Base-by-base conservation (phyloP, 73 alveolate genomes). In the Tetrahymena elliotti region DNA sequence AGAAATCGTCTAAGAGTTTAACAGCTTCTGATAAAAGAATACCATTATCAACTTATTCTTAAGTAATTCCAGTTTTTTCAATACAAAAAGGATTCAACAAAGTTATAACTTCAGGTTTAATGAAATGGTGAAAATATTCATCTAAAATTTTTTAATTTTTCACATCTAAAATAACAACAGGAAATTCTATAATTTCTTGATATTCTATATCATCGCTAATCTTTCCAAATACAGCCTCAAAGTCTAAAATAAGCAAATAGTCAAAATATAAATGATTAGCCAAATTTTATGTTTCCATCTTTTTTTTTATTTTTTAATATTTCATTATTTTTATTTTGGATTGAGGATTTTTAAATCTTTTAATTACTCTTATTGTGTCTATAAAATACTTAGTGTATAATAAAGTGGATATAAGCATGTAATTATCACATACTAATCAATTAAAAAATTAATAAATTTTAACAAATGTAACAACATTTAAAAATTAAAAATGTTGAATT, bases 171-270 rank as follows among this genome's bases (percentile, higher is more conserved):
- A 98, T 95, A 27, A 94, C 97, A 10, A 95, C 97, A 33, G 98
- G 99, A 93, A 98, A 97, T 95, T 98, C 99, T 95, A 98, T 98
- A 92, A 98, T 97, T 83, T 98, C 99, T 93, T 97, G 96, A 27
- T 93, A 83, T 33, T 93, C 53, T 52, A 93, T 40, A 5, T 93
- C 93, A 53, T 54, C n/a, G n/a, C n/a, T 22, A 31, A 95, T 88
- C 31, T 97, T 95, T 6, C 96, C 96, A 94, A 98, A 97, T 27
- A 97, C 95, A 24, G 99, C 98, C 93, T 98, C 99, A 94, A 97
- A 97, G 93, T 98, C 99, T 94, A 97, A 95, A 41, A 98, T 98
- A 13, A 96, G 94, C 4, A 97, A 93, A 93, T 96, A 94, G 35
- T 98, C 99, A 92, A 97, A 84, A 20, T 94, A 95, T 41, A 7